phyloP scores from a whole-genome alignment of 1,284 basidiomycete species.

The Lignosus rhinocerotis region DNA sequence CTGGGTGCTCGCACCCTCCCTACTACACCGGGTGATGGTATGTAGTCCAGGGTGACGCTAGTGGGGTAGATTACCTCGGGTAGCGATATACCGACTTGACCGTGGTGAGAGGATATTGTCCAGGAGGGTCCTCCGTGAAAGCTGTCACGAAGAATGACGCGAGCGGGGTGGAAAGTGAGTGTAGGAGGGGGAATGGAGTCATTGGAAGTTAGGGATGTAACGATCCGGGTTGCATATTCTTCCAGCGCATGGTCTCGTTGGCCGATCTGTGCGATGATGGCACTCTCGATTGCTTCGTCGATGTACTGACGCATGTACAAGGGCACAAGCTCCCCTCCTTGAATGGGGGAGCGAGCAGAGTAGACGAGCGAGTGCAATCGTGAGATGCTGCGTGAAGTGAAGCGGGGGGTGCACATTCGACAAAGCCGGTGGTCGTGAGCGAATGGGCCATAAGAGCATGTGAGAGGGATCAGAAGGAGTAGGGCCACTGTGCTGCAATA shows the following conservation, averaged over 20 bases:
- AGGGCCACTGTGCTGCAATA: no score
- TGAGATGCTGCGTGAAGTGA: no score
- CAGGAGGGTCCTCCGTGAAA: not conserved
- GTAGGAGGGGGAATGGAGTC: not conserved
- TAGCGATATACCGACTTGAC: not conserved
- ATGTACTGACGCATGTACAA: no score
- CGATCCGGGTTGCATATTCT: not conserved
- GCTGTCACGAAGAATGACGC: not conserved
- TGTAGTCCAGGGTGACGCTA: not conserved
- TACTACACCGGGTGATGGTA: not conserved
- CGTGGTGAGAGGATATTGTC: not conserved
- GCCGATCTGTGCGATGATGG: not conserved
- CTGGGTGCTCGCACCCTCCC: not conserved
- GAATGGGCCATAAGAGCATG: no score
- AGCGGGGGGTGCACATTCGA: no score
- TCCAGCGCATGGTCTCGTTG: not conserved
- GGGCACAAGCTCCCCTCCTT: no score
- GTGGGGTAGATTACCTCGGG: not conserved
- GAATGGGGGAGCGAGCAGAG: no score
- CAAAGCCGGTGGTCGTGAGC: no score
- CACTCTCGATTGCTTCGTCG: not conserved
- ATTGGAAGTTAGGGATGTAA: not conserved
- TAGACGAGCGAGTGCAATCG: no score
- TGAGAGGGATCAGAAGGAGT: no score
- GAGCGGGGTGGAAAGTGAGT: not conserved